These are phyloP conservation scores for Penicillium parvum DNA, from an alignment of 495 filamentous ascomycete genomes.

Conservation along the genomic window DNA sequence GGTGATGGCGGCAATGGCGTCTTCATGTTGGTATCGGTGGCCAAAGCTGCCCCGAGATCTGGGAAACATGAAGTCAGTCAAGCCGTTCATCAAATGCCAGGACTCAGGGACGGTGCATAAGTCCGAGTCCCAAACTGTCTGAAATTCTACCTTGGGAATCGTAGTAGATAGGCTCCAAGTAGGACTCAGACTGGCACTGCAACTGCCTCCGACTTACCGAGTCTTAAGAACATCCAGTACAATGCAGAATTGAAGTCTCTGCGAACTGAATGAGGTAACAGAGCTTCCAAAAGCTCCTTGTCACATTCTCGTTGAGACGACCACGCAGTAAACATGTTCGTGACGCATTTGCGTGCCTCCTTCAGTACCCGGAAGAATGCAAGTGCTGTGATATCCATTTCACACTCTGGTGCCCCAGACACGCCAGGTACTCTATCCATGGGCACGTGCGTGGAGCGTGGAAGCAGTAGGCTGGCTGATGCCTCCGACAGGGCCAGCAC, in stretches of 20 bases:
- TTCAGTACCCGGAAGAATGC: constrained; percentile 14
- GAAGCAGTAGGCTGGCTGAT: constrained; percentile 13
- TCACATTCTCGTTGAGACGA: background rate
- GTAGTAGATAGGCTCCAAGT: background rate
- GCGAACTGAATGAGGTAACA: constrained; percentile 15
- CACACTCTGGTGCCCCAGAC: background rate
- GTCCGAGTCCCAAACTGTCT: too few relatives aligned
- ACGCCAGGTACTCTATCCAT: background rate
- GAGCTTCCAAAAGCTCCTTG: constrained; percentile 4
- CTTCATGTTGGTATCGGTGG: constrained; percentile 20
- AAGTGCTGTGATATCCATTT: constrained; percentile 6
- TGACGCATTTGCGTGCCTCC: constrained; percentile 9
- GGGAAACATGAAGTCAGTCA: background rate
- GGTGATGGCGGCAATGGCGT: constrained; percentile 20
- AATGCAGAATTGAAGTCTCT: constrained; percentile 23
- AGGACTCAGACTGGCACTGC: too few relatives aligned
- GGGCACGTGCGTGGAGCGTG: background rate
- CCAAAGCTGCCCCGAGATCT: constrained; percentile 31
- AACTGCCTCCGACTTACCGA: constrained; percentile 24
- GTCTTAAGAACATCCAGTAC: constrained; percentile 35
- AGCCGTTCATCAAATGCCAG: too few relatives aligned
- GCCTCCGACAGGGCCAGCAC: constrained; percentile 26
- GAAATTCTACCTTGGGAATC: too few relatives aligned
- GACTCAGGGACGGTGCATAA: too few relatives aligned
- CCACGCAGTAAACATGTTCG: constrained; percentile 19